Evolutionary conservation across 2,329 filamentous ascomycete genomes (phyloP), one percentile per base, ranked within the genome.

Genomic region (Emericellopsis atlantica): DNA sequence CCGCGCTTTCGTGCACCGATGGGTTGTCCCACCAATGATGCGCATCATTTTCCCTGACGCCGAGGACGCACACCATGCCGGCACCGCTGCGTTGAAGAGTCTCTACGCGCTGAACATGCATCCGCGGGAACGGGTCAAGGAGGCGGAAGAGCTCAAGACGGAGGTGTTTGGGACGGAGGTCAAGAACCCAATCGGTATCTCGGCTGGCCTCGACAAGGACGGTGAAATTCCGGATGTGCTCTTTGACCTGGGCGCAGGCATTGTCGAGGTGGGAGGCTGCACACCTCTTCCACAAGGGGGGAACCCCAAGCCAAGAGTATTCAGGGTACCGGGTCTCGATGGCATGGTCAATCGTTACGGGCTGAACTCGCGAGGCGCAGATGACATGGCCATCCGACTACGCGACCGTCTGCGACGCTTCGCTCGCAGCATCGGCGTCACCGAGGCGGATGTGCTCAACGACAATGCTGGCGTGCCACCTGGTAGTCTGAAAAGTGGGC

Each of bases 291-390:
- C 90, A 0, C 92, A 98, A 57, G 73, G 75, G 6, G 92, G 92
- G 7, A 98, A 98, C 61, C 79, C 84, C 0, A 81, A 79, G 50
- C 89, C 90, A 1, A 78, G 92, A 47, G 84, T 95, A 22, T 98
- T 95, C 65, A 78, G 92, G 18, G 65, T 96, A 6, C 81, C 85
- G 0, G 80, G 77, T 26, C 77, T 95, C 47, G 81, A 93, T 49
- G 88, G 85, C 14, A 71, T 98, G 58, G 86, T 98, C 59, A 98
- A 98, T 61, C 80, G 92, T 32, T 98, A 95, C 62, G 92, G 92
- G 0, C 77, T 98, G 52, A 96, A 96, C 64, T 94, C 86, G 11
- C 75, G 82, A 45, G 92, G 92, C 16, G 89, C 89, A 2, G 90
- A 95, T 55, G 76, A 81, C 51, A 84, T 96, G 63, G 89, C 90